Evolutionary conservation across 805 yeast species (phyloP).

Genomic region (Candida ficus): DNA sequence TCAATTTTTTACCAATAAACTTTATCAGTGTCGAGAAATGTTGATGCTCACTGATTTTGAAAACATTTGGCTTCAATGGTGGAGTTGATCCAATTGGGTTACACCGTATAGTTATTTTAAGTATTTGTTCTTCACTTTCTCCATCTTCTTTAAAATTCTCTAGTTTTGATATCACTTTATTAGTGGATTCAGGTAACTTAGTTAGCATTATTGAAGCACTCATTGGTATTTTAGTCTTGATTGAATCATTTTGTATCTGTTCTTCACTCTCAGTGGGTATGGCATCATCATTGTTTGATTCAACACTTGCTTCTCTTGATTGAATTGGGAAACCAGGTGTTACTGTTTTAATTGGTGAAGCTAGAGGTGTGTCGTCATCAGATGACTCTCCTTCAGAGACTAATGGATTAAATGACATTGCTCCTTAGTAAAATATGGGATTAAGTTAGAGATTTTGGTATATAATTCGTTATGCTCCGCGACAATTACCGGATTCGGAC

Average conservation of each 20-base stretch:
- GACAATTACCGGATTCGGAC: background rate
- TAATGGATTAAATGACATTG: slow-evolving; percentile 13
- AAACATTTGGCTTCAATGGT: slow-evolving; percentile 43
- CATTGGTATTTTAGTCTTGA: slow-evolving; percentile 18
- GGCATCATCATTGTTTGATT: background rate
- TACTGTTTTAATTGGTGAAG: background rate
- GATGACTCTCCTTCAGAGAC: slow-evolving; percentile 24
- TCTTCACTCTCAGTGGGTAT: background rate
- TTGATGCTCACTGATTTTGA: slow-evolving; percentile 43
- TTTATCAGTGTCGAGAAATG: slow-evolving; percentile 40
- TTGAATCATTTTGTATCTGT: slow-evolving; percentile 18
- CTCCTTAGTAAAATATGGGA: too few species aligned
- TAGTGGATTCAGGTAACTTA: slow-evolving; percentile 17
- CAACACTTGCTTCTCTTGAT: background rate
- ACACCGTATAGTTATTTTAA: slow-evolving; percentile 42
- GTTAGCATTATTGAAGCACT: slow-evolving; percentile 21
- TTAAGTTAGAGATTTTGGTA: too few species aligned
- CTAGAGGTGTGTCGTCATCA: slow-evolving; percentile 13
- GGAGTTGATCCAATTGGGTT: slow-evolving; percentile 58
- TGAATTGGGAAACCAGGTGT: background rate
- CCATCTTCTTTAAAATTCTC: slow-evolving; percentile 4
- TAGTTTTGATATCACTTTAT: slow-evolving; percentile 12
- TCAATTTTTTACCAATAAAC: slow-evolving; percentile 39
- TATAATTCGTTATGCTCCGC: too few species aligned
- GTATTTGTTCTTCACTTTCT: background rate